These are phyloP conservation scores for Verbena officinalis DNA, from an alignment of 257 asterid species.

Conservation along the genomic window DNA sequence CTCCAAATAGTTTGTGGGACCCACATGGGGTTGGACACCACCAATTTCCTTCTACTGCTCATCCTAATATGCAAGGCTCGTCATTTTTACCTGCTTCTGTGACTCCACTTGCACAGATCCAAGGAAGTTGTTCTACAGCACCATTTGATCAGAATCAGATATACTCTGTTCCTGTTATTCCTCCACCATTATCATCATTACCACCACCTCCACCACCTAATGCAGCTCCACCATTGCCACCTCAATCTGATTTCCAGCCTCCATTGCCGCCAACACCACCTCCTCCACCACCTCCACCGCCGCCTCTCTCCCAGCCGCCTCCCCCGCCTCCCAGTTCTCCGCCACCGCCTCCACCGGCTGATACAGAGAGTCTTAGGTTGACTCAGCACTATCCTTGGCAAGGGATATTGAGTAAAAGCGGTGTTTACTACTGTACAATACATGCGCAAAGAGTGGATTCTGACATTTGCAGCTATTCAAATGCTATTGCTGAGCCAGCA, in stretches of 20 bases:
- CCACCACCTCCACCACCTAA: slow-evolving; percentile 55
- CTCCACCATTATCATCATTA: slow-evolving; percentile 62
- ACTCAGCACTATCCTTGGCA: slow-evolving; percentile 61
- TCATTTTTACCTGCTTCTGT: slow-evolving; percentile 85
- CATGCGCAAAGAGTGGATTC: slow-evolving; percentile 83
- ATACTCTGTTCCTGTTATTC: slow-evolving; percentile 57
- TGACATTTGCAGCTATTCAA: slow-evolving; percentile 76
- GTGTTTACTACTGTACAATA: slow-evolving; percentile 75
- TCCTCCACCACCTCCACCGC: slow-evolving; percentile 62
- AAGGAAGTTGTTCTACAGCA: slow-evolving; percentile 57
- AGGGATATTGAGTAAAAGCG: slow-evolving; percentile 90
- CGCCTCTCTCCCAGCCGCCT: slow-evolving; percentile 65
- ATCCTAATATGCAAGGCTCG: slow-evolving; percentile 57
- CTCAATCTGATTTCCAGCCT: slow-evolving; percentile 42
- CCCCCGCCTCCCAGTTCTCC: slow-evolving; percentile 76
- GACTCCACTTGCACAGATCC: slow-evolving; percentile 68
- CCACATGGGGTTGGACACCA: slow-evolving; percentile 59
- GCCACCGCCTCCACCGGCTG: slow-evolving; percentile 58
- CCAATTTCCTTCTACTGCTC: slow-evolving; percentile 45
- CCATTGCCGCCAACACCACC: slow-evolving; percentile 61
- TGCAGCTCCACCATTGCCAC: slow-evolving; percentile 48
- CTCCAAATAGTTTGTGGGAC: slow-evolving; percentile 74
- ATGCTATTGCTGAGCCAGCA: slow-evolving; percentile 71
- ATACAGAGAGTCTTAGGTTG: slow-evolving; percentile 39
- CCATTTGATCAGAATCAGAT: slow-evolving; percentile 68